These are phyloP conservation scores for Stenogyne calaminthoides DNA, from an alignment of 305 asterid species.

Conservation along the genomic window DNA sequence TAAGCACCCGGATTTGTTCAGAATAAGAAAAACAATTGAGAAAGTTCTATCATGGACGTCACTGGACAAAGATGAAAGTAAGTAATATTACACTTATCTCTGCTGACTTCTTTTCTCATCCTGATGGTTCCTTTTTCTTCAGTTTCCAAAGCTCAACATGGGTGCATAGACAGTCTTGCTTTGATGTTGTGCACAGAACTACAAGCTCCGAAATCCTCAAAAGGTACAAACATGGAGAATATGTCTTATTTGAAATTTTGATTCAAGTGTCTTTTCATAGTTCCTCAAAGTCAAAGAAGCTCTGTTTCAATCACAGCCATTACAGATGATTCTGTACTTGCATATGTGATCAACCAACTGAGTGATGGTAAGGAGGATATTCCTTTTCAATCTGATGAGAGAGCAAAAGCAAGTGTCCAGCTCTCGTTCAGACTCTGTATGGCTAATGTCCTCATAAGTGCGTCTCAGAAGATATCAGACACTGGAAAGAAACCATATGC, in stretches of 20 bases:
- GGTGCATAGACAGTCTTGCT: conserved; percentile 93
- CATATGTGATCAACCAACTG: conserved; percentile 57
- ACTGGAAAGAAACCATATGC: conserved; percentile 60
- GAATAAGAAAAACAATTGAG: conserved; percentile 55
- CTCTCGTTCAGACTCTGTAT: conserved; percentile 77
- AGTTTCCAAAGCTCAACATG: conserved; percentile 93
- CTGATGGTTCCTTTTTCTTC: conserved; percentile 32
- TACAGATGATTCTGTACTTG: conserved; percentile 46
- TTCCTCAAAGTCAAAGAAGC: conserved; percentile 19
- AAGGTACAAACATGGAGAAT: conserved; percentile 31
- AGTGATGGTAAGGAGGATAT: conserved; percentile 32
- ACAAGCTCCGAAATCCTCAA: conserved; percentile 45
- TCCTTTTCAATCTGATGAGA: conserved; percentile 35
- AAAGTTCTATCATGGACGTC: conserved; percentile 69
- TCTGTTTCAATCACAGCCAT: conserved; percentile 23
- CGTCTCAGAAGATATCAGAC: conserved; percentile 76
- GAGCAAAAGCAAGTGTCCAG: conserved; percentile 30
- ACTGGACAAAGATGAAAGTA: conserved; percentile 63
- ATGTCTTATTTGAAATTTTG: conserved; percentile 1
- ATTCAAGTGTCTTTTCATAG: conserved; percentile 11
- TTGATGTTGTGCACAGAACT: conserved; percentile 77
- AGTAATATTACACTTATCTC: conserved; percentile 34
- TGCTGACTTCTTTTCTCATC: conserved; percentile 20
- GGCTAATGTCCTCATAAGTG: conserved; percentile 91
- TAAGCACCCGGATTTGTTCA: conserved; percentile 49